phyloP scores from a whole-genome alignment of 2,329 filamentous ascomycete genomes.

The Aspergillus pseudoterreus region DNA sequence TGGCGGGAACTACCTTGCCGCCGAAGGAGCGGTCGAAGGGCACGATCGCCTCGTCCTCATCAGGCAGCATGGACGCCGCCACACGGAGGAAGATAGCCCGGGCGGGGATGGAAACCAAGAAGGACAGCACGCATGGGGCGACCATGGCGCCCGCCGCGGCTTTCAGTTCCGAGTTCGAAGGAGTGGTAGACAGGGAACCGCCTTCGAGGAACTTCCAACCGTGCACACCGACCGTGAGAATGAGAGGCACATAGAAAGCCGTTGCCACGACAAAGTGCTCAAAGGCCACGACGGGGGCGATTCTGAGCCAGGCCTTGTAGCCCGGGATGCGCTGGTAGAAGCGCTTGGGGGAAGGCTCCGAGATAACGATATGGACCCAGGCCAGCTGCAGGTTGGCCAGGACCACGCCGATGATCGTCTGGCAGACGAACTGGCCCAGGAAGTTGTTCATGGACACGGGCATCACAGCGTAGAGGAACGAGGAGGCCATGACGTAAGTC shows the following conservation, averaged over 20 bases:
- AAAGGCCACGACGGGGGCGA: conserved; percentile 64
- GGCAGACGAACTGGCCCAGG: conserved; percentile 47
- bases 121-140: conserved; percentile 47
- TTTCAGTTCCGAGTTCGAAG: conserved; percentile 35
- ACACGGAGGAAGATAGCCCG: conserved; percentile 74
- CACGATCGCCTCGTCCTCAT: conserved; percentile 79
- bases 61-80: conserved; percentile 79
- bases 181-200: conserved; percentile 24
- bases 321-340: conserved; percentile 71
- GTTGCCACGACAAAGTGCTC: conserved; percentile 57
- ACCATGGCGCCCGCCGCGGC: conserved; percentile 21
- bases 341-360: conserved; percentile 58
- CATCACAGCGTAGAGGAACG: conserved; percentile 44
- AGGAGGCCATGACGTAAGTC: conserved; percentile 43
- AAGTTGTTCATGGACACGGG: conserved; percentile 26
- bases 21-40: conserved; percentile 84
- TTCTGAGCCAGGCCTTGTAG: conserved; percentile 63
- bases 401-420: conserved; percentile 57
- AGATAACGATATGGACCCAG: conserved; percentile 85
- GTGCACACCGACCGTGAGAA: conserved; percentile 49
- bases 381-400: conserved; percentile 67
- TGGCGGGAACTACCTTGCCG: conserved; percentile 68
- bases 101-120: conserved; percentile 69
- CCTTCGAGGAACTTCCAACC: conserved; percentile 30
- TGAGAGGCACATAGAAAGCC: conserved; percentile 33